Conservation (phyloP, 306 rosid species). For the Casuarina equisetifolia region DNA sequence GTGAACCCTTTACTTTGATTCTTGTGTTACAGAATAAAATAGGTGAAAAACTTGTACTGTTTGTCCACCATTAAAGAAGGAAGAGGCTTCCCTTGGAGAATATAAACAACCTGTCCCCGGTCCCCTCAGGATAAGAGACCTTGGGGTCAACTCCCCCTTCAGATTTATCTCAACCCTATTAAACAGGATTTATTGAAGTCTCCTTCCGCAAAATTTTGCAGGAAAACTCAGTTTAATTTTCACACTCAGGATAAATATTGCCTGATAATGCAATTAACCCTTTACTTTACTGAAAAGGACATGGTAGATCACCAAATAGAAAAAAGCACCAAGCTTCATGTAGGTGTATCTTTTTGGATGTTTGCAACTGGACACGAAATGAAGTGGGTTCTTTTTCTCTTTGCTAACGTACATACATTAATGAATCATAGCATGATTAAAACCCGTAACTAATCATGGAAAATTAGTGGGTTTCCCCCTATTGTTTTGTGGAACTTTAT, state of each 20-base stretch:
- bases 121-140: not conserved
- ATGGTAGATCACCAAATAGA: too few species aligned
- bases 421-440: not conserved
- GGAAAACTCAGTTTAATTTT: too few species aligned
- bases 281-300: too few species aligned
- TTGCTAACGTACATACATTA: not conserved
- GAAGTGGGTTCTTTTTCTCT: too few species aligned
- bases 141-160: constrained; percentile 29
- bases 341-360: too few species aligned
- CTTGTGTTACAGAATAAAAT: not conserved
- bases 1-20: not conserved
- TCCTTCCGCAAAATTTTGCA: too few species aligned
- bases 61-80: not conserved
- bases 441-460: not conserved
- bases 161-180: not conserved
- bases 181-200: too few species aligned
- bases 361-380: not conserved
- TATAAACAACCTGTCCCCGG: too few species aligned
- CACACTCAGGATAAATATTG: too few species aligned
- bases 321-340: too few species aligned
- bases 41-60: not conserved
- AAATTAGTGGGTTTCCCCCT: not conserved
- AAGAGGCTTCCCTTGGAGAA: not conserved
- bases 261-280: too few species aligned
- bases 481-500: not conserved